Conservation (phyloP, 495 filamentous ascomycete species). For the Lophiotrema nucula region DNA sequence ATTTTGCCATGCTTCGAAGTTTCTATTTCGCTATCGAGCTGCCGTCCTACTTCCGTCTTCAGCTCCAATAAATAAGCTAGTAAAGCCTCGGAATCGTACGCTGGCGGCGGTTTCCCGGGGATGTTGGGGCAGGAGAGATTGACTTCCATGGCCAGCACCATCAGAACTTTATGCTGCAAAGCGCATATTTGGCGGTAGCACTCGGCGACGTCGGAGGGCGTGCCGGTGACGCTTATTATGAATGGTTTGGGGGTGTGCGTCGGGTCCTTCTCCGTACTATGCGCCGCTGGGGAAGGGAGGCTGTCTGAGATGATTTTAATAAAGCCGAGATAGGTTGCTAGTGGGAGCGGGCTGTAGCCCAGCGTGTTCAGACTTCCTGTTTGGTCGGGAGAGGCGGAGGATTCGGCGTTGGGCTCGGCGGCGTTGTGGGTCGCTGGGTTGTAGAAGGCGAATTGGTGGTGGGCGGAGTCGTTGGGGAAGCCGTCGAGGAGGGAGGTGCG, state of each 20-base stretch:
- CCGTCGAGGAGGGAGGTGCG: conserved; percentile 60
- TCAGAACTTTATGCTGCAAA: conserved; percentile 32
- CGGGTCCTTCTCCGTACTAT: neutral
- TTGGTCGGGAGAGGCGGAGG: conserved; percentile 4
- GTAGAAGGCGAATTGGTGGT: conserved; percentile 48
- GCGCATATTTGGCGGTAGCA: conserved; percentile 44
- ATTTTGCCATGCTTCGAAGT: neutral
- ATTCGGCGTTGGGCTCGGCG: conserved; percentile 1
- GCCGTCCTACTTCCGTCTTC: conserved; percentile 10
- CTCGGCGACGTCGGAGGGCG: conserved; percentile 46
- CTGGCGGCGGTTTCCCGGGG: conserved; percentile 61
- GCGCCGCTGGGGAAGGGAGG: neutral
- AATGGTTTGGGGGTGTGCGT: conserved; percentile 50
- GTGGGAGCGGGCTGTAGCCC: conserved; percentile 45
- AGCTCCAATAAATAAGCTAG: conserved; percentile 49
- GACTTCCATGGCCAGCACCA: conserved; percentile 61
- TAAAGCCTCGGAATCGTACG: conserved; percentile 54
- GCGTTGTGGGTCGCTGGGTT: conserved; percentile 32
- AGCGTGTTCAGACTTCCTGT: conserved; percentile 46
- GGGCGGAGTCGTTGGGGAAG: conserved; percentile 55
- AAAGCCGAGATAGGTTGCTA: conserved; percentile 41
- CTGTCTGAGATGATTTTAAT: conserved; percentile 32
- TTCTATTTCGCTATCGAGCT: neutral
- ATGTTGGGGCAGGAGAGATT: conserved; percentile 78
- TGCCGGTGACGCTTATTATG: conserved; percentile 70